Conservation (phyloP, 306 rosid genomes). For the Alnus rubra region DNA sequence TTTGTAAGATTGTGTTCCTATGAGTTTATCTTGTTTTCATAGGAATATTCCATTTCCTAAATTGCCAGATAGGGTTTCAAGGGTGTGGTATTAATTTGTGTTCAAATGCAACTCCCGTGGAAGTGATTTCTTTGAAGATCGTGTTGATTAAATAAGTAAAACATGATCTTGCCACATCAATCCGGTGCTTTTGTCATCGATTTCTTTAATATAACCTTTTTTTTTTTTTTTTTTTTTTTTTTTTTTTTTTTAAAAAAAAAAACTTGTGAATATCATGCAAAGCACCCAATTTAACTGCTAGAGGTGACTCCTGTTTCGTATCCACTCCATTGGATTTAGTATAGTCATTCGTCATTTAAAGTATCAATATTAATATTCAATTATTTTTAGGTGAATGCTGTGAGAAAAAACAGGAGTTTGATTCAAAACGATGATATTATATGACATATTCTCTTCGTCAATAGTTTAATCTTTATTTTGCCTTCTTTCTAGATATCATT, state of each 20-base stretch:
- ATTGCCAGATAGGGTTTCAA: background rate
- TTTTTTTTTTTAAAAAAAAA: no score
- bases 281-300: background rate
- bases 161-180: background rate
- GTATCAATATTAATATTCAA: background rate
- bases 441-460: background rate
- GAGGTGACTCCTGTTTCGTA: background rate
- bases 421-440: background rate
- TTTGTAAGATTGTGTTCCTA: background rate
- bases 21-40: background rate
- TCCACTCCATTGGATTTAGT: background rate
- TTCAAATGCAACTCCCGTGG: background rate
- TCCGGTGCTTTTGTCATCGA: background rate
- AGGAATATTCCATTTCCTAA: background rate
- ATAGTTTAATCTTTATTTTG: background rate
- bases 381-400: background rate
- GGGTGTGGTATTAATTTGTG: background rate
- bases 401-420: background rate
- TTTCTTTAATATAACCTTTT: background rate
- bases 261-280: background rate
- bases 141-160: background rate
- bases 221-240: no score
- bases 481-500: background rate
- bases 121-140: constrained; percentile 2
- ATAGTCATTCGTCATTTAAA: background rate